A percentile compares a stretch with the other conserved stretches of the same genome.
Evolutionary conservation across 495 filamentous ascomycete genomes (phyloP).

Genomic region (Penicillium salamii): DNA sequence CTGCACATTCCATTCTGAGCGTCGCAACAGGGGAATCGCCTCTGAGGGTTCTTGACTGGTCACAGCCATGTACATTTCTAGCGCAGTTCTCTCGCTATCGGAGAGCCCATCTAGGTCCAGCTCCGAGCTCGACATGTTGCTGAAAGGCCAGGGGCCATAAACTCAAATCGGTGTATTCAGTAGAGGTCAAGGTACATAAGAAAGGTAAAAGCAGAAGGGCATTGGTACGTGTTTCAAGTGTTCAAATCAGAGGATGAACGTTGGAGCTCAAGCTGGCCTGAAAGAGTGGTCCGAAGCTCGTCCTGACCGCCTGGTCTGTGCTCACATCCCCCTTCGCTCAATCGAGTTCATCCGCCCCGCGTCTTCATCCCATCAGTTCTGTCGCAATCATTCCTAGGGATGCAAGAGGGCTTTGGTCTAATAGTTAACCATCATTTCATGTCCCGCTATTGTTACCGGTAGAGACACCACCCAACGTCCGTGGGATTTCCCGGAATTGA

Average conservation of each 20-base stretch:
- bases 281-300: slow-evolving; percentile 3
- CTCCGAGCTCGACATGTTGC: slow-evolving; percentile 42
- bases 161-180: slow-evolving; percentile 12
- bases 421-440: slow-evolving; percentile 13
- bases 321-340: slow-evolving; percentile 23
- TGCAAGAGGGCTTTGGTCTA: slow-evolving; percentile 13
- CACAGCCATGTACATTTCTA: slow-evolving; percentile 85
- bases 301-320: slow-evolving; percentile 32
- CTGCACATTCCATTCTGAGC: slow-evolving; percentile 96
- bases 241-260: not conserved
- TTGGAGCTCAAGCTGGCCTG: slow-evolving; percentile 11
- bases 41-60: slow-evolving; percentile 77
- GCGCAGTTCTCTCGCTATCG: slow-evolving; percentile 68
- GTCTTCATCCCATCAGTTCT: slow-evolving; percentile 22
- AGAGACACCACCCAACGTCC: slow-evolving; percentile 6
- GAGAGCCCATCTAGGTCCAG: slow-evolving; percentile 68
- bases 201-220: not conserved
- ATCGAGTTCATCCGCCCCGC: slow-evolving; percentile 32
- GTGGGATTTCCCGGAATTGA: slow-evolving; percentile 16
- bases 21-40: slow-evolving; percentile 75
- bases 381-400: slow-evolving; percentile 16
- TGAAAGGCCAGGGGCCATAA: slow-evolving; percentile 12
- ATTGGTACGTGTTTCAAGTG: slow-evolving; percentile 1
- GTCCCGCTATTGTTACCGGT: slow-evolving; percentile 7
- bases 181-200: not conserved